phyloP scores from a whole-genome alignment of 495 filamentous ascomycete species.

The Physcia stellaris region DNA sequence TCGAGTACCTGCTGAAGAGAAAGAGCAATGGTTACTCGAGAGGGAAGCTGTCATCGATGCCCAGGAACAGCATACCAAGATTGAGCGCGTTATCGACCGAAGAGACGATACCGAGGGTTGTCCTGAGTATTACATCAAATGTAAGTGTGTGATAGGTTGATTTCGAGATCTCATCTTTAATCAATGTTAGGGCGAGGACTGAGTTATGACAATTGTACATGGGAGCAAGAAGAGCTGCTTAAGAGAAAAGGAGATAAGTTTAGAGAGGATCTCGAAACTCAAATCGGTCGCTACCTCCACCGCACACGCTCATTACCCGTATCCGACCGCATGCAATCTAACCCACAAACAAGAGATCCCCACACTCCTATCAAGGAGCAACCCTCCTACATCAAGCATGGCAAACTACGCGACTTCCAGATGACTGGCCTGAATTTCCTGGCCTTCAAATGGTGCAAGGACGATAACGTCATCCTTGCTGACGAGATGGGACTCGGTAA shows the following conservation, averaged over 20 bases:
- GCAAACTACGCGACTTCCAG: slow-evolving; percentile 86
- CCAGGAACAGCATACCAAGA: slow-evolving; percentile 69
- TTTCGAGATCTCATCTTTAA: slow-evolving; percentile 8
- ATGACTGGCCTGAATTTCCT: slow-evolving; percentile 88
- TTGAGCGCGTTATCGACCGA: slow-evolving; percentile 80
- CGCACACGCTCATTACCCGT: slow-evolving; percentile 59
- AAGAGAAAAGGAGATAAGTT: slow-evolving; percentile 58
- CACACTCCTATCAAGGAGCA: slow-evolving; percentile 65
- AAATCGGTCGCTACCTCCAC: slow-evolving; percentile 83
- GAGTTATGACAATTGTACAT: slow-evolving; percentile 84
- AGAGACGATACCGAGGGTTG: slow-evolving; percentile 57
- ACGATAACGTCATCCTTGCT: slow-evolving; percentile 87
- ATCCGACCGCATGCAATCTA: slow-evolving; percentile 63
- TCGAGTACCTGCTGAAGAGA: slow-evolving; percentile 68
- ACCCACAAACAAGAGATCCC: slow-evolving; percentile 51
- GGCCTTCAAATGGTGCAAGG: slow-evolving; percentile 82
- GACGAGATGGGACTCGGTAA: slow-evolving; percentile 99
- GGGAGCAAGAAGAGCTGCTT: slow-evolving; percentile 69
- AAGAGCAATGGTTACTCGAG: slow-evolving; percentile 82
- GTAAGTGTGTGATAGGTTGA: slow-evolving; percentile 31
- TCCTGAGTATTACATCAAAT: slow-evolving; percentile 82
- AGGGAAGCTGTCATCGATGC: slow-evolving; percentile 75
- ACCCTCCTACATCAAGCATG: slow-evolving; percentile 71
- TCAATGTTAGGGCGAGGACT: slow-evolving; percentile 50
- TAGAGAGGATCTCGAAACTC: slow-evolving; percentile 60